Conservation (phyloP, 192 early-diverging fungal species). For the Pilobolus umbonatus region DNA sequence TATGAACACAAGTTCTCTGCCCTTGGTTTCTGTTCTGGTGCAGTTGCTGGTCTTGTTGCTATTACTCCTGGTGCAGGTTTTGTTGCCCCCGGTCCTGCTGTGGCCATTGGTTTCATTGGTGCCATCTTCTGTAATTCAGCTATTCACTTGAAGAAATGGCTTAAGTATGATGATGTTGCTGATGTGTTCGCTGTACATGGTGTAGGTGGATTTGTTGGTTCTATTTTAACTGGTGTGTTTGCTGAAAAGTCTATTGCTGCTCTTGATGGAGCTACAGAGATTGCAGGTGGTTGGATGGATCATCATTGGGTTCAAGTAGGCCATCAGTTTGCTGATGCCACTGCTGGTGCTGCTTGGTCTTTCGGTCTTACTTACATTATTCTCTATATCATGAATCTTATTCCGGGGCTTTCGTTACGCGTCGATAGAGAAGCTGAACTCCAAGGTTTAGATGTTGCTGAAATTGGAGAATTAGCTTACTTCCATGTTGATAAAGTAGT, state of each 20-base stretch:
- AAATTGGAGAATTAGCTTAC: constrained; percentile 73
- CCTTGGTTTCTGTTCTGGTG: constrained; percentile 93
- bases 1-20: constrained; percentile 79
- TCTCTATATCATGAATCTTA: constrained; percentile 66
- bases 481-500: constrained; percentile 44
- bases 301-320: constrained; percentile 77
- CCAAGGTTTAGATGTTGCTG: constrained; percentile 70
- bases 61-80: constrained; percentile 92
- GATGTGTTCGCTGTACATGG: constrained; percentile 92
- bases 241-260: constrained; percentile 70
- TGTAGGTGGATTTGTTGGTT: constrained; percentile 78
- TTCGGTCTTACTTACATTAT: constrained; percentile 73
- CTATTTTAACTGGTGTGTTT: constrained; percentile 89
- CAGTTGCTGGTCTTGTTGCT: constrained; percentile 85
- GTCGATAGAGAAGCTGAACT: constrained; percentile 63
- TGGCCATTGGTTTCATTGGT: constrained; percentile 76
- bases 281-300: constrained; percentile 70
- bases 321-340: constrained; percentile 75
- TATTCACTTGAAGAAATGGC: constrained; percentile 73
- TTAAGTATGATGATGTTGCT: constrained; percentile 89
- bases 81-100: constrained; percentile 74
- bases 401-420: constrained; percentile 77
- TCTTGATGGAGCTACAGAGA: constrained; percentile 60
- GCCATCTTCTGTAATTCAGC: constrained; percentile 77
- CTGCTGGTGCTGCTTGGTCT: constrained; percentile 67